Conservation (phyloP, 2,329 filamentous ascomycete species). For the Huntiella abstrusa region DNA sequence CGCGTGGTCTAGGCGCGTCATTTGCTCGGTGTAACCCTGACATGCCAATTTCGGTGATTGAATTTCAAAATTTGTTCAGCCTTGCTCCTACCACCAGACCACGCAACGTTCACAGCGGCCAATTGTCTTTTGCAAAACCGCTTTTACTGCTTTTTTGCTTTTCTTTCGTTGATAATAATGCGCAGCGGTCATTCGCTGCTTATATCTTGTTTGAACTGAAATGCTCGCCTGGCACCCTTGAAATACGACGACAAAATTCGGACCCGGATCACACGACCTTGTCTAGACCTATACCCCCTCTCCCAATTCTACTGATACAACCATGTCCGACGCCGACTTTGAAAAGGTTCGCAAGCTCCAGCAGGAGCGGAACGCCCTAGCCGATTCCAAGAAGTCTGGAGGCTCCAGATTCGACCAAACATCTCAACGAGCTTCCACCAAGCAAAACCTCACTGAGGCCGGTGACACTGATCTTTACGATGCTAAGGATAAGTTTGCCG, state of each 20-base stretch:
- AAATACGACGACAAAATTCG: conserved; percentile 10
- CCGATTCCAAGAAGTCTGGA: conserved; percentile 55
- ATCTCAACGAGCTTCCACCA: conserved; percentile 66
- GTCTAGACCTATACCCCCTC: not conserved
- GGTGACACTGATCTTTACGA: conserved; percentile 85
- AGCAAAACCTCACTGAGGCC: conserved; percentile 75
- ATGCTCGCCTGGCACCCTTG: conserved; percentile 11
- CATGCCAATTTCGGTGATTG: conserved; percentile 6
- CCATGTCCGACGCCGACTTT: conserved; percentile 65
- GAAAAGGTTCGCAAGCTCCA: conserved; percentile 74
- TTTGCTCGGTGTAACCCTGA: not conserved
- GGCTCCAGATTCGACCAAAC: conserved; percentile 61
- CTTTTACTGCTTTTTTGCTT: conserved; percentile 13
- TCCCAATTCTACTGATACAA: conserved; percentile 14
- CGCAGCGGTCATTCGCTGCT: conserved; percentile 12
- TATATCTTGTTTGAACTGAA: conserved; percentile 10
- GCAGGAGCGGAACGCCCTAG: conserved; percentile 73
- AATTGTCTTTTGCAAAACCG: conserved; percentile 12
- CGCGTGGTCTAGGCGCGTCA: conserved; percentile 13
- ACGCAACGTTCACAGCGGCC: not conserved
- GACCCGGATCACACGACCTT: conserved; percentile 1
- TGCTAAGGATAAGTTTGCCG: conserved; percentile 61
- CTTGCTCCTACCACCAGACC: conserved; percentile 9
- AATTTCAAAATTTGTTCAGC: conserved; percentile 11
- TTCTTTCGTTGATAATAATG: conserved; percentile 16